phyloP scores from a whole-genome alignment of 75 land plant species.

The Pseudotsuga menziesii region DNA sequence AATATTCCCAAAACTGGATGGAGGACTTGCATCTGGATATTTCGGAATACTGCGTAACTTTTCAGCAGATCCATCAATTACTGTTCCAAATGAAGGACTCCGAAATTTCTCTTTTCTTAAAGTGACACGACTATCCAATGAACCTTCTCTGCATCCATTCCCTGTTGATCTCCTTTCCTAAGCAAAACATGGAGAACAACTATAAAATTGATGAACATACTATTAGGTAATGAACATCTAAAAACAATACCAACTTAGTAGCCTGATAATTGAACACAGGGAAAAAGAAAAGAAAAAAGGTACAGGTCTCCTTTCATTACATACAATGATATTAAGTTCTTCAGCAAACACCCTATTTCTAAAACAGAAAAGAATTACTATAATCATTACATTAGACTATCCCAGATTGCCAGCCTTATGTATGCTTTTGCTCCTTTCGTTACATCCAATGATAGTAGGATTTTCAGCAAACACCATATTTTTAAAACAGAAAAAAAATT shows the following conservation, averaged over 20 bases:
- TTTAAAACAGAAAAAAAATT: too few species aligned
- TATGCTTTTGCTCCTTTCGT: too few species aligned
- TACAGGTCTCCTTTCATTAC: not conserved
- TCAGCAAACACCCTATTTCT: too few species aligned
- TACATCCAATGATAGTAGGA: not conserved
- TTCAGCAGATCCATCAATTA: slow-evolving; percentile 45
- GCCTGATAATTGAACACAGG: not conserved
- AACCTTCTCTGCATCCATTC: slow-evolving; percentile 19
- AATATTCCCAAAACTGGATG: slow-evolving; percentile 52
- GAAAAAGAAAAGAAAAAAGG: too few species aligned
- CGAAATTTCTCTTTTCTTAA: slow-evolving; percentile 21
- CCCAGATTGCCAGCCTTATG: not conserved
- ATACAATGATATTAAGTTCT: not conserved
- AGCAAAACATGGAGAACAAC: not conserved
- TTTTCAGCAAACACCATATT: too few species aligned
- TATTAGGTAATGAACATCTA: not conserved
- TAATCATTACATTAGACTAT: not conserved
- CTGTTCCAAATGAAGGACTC: slow-evolving; percentile 57
- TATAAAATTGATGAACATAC: not conserved
- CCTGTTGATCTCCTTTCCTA: slow-evolving; percentile 13
- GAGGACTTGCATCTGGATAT: slow-evolving; percentile 49
- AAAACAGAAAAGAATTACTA: too few species aligned
- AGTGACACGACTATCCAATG: slow-evolving; percentile 7
- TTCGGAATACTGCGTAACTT: slow-evolving; percentile 33
- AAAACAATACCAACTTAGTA: not conserved